These are phyloP conservation scores for Castanea sativa DNA, from an alignment of 306 rosid genomes.

Conservation along the genomic window DNA sequence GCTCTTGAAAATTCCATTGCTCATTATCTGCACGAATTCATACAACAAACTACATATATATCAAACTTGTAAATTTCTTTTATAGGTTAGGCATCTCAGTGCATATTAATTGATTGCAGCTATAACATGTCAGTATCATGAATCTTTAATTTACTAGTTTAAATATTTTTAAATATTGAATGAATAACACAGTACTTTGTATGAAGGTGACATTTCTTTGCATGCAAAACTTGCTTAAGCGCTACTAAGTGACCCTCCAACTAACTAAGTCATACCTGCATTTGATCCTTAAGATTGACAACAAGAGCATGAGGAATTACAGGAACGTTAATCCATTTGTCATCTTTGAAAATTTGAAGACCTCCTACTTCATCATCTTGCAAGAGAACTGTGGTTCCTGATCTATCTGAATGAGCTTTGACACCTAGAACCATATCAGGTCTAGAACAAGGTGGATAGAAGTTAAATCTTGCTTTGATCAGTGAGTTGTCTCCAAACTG, in stretches of 20 bases:
- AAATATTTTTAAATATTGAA: too few species aligned
- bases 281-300: conserved; percentile 65
- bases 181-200: too few species aligned
- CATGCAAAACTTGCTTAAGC: too few species aligned
- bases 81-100: too few species aligned
- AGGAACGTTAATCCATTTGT: conserved; percentile 53
- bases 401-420: conserved; percentile 65
- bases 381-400: conserved; percentile 54
- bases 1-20: conserved; percentile 52
- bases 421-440: conserved; percentile 65
- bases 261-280: conserved; percentile 42
- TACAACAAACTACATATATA: too few species aligned
- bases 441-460: conserved; percentile 58
- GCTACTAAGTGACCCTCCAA: background rate
- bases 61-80: too few species aligned
- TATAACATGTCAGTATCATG: too few species aligned
- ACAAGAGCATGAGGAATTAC: conserved; percentile 52
- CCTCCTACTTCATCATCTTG: conserved; percentile 65
- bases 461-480: conserved; percentile 42
- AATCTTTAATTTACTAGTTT: too few species aligned
- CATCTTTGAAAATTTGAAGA: conserved; percentile 49
- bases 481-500: conserved; percentile 40
- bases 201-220: too few species aligned
- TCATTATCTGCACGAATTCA: conserved; percentile 39
- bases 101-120: background rate